Conservation (phyloP, 202 grass and related monocot species). For the Eragrostis tef region DNA sequence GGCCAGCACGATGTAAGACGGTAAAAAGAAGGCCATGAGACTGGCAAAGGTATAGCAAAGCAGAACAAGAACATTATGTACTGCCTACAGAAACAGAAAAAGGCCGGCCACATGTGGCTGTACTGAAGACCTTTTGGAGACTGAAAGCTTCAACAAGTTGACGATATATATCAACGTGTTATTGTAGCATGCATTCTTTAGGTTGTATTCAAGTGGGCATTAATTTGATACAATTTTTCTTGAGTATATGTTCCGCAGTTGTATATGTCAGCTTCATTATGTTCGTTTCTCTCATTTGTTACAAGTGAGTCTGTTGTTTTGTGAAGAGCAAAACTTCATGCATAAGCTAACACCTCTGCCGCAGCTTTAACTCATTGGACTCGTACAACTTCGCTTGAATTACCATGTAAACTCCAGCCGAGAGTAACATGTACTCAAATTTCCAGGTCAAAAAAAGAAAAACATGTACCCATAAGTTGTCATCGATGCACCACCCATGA, state of each 20-base stretch:
- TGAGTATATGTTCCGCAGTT: no score
- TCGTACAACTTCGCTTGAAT: neutral
- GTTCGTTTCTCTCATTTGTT: no score
- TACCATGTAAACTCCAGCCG: neutral
- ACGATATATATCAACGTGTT: neutral
- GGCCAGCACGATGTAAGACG: neutral
- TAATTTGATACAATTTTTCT: no score
- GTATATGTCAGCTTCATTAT: no score
- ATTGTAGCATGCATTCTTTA: neutral
- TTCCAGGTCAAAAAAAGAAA: no score
- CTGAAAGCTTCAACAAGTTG: no score
- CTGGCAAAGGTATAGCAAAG: neutral
- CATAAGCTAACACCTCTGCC: neutral
- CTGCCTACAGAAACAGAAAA: neutral
- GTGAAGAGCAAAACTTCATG: neutral
- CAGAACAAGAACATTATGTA: neutral
- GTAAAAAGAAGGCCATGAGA: constrained; percentile 15
- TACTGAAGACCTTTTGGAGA: no score
- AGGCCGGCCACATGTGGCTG: no score
- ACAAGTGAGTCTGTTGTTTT: neutral
- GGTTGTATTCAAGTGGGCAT: neutral
- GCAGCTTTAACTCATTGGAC: neutral
- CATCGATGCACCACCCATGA: neutral
- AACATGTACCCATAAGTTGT: neutral
- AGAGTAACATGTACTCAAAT: neutral